Percentiles rank a stretch among this genome's conserved stretches.
These are phyloP conservation scores for Aspergillus ibericus DNA, from an alignment of 2,329 filamentous ascomycete genomes.

Conservation along the genomic window DNA sequence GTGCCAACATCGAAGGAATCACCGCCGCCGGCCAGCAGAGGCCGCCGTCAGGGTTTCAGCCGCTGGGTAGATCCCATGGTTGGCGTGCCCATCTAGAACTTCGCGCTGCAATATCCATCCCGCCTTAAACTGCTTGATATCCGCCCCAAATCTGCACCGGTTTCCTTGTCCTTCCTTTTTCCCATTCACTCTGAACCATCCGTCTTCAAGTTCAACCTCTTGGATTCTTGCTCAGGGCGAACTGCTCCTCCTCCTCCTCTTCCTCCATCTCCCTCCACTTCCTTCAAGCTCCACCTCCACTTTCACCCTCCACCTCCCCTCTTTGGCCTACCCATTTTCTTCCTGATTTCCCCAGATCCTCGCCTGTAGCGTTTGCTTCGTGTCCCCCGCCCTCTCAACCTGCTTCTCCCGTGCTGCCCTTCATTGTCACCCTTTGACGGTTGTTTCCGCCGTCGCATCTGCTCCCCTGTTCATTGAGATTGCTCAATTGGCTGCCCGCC, in stretches of 20 bases:
- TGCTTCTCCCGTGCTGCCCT: background rate
- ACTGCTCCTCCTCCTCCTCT: background rate
- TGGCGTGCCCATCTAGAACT: slow-evolving; percentile 16
- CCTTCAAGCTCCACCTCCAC: background rate
- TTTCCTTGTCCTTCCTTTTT: background rate
- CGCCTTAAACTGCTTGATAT: slow-evolving; percentile 14
- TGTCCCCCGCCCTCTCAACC: background rate
- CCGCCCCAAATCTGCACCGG: slow-evolving; percentile 1
- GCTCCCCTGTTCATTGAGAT: background rate
- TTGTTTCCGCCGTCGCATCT: background rate
- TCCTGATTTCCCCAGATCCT: background rate
- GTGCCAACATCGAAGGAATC: slow-evolving; percentile 2
- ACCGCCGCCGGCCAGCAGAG: slow-evolving; percentile 3
- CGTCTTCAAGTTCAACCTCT: background rate
- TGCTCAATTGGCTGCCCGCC: background rate
- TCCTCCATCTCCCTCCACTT: background rate
- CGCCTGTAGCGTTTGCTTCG: background rate
- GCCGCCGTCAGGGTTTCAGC: slow-evolving; percentile 9
- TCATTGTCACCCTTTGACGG: slow-evolving; percentile 6
- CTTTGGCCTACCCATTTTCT: background rate
- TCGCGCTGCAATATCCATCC: slow-evolving; percentile 20
- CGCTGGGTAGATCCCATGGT: slow-evolving; percentile 6
- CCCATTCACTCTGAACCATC: background rate
- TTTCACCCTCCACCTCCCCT: background rate
- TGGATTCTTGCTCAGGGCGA: no score